Evolutionary conservation across 306 rosid species (phyloP), one percentile per base, ranked within the genome.

Genomic region (Benincasa hispida): DNA sequence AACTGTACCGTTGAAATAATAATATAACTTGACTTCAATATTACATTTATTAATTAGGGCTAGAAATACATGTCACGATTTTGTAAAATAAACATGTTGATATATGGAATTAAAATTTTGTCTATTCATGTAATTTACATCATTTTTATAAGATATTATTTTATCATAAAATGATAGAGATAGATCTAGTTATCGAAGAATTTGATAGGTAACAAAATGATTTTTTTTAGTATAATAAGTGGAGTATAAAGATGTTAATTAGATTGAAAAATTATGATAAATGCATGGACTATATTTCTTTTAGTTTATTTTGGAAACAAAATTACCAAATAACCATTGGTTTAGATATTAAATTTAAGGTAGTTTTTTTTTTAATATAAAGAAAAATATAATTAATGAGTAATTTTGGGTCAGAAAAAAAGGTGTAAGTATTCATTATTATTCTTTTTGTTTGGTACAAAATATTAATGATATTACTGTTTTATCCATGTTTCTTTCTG

Each of bases 371-470:
- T 28, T 28, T 28, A 32, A 39, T 39, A 11, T 11, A 11, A 11
- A 9, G 14, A 42, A 45, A 45, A 11, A 32, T 9, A 19, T 8
- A 19, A 65, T 10, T 67, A 5, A 63, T 21, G 30, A 5, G 51
- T 62, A 62, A 68, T 12, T 68, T 41, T 68, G 12, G 8, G 74
- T 68, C 35, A 68, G 74, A 41, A 68, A 39, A 22, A 7, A 41
- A 9, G 54, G 25, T 35, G 67, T 2, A 37, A 42, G 48, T 41
- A 68, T 68, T 68, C 35, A 68, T 68, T 39, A 24, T 68, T 68
- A 68, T 68, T 68, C 74, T 68, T 68, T 68, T 68, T 68, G 74
- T 68, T 68, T 68, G 55, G 74, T 68, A 68, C 34, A 41, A 12
- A 22, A 39, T 24, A 68, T 68, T 68, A 68, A 68, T 68, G 74